Evolutionary conservation across 73 alveolate genomes (phyloP).

Genomic region (Effrenium voratum): DNA sequence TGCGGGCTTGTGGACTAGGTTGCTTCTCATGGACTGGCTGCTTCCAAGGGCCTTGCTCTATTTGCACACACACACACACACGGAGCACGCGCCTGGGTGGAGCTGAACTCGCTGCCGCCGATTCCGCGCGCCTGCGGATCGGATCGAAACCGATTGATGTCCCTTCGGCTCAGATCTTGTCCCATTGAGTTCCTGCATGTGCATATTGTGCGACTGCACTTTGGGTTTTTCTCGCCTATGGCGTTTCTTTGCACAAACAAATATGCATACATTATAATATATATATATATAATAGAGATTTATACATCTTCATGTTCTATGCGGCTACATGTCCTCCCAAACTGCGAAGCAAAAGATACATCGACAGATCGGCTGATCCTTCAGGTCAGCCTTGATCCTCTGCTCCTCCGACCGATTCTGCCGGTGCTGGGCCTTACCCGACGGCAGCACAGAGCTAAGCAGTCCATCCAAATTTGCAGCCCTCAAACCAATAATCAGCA

Average conservation of each 20-base stretch:
- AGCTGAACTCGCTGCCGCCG: slow-evolving; percentile 62
- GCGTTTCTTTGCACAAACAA: too few species aligned
- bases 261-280: too few species aligned
- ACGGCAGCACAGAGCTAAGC: not conserved
- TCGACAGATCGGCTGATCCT: too few species aligned
- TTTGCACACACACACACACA: not conserved
- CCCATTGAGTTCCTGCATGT: too few species aligned
- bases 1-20: not conserved
- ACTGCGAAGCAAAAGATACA: too few species aligned
- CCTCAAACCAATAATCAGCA: not conserved
- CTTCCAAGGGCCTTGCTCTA: not conserved
- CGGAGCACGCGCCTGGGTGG: slow-evolving; percentile 37
- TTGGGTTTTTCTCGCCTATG: too few species aligned
- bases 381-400: slow-evolving; percentile 67
- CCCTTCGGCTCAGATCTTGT: too few species aligned
- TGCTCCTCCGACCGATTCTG: slow-evolving; percentile 55
- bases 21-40: not conserved
- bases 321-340: too few species aligned
- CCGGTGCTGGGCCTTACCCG: slow-evolving; percentile 28
- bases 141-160: too few species aligned
- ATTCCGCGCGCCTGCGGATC: slow-evolving; percentile 12
- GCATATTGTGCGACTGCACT: too few species aligned
- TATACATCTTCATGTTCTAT: too few species aligned
- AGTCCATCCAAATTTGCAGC: not conserved
- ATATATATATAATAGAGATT: too few species aligned